Evolutionary conservation across 2,329 filamentous ascomycete species (phyloP), one percentile per base, ranked within the genome.

Genomic region (Penicillium sp.): DNA sequence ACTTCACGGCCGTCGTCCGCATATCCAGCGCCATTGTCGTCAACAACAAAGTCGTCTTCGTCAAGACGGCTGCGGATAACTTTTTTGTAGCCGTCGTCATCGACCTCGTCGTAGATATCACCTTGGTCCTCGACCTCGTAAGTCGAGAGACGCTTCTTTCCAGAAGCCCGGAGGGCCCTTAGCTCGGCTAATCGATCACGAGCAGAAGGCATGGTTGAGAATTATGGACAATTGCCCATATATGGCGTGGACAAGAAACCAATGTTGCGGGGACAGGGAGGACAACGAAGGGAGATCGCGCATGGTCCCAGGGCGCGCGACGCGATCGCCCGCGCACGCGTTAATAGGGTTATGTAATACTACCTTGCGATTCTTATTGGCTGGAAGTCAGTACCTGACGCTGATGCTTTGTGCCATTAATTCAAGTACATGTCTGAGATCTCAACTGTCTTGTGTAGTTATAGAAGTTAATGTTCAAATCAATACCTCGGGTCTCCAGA

Each of bases 51-150:
- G 68, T 98, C 92, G 55, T 98, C 92, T 56, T 94, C 76, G 59
- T 96, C 85, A 35, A 98, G 73, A 31, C 92, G 82, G 39, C 83
- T 80, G 28, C 92, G 79, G 10, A 98, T 88, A 50, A 96, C 83
- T 63, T 93, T 93, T 71, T 95, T 95, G 73, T 98, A 98, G 35
- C 85, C 85, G 57, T 92, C 90, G 56, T 98, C 92, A 59, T 96
- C 89, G 32, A 98, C 88, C 56, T 94, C 89, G 47, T 96, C 92
- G 69, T 96, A 98, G 30, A 98, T 72, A 52, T 85, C 80, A 49
- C 82, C 78, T 54, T 85, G 84, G 46, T 96, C 82, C 54, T 87
- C 78, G 45, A 95, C 79, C 65, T 95, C 73, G 69, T 96, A 98
- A 42, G 77, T 80, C 55, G 88, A 84, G 48, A 94, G 81, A 50